Conservation (phyloP, 2,329 filamentous ascomycete species). For the Aspergillus sp. region DNA sequence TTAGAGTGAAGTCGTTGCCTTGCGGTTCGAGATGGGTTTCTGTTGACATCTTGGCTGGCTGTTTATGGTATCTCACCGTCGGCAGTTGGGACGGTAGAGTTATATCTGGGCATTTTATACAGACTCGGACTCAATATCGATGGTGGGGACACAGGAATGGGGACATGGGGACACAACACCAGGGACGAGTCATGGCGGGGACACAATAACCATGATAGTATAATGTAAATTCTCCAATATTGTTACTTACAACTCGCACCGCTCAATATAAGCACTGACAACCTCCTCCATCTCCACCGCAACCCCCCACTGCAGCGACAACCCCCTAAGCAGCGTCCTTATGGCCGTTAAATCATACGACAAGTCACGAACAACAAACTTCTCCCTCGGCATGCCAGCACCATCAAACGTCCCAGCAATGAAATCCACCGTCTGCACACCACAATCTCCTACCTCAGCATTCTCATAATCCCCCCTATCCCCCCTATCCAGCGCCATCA, state of each 20-base stretch:
- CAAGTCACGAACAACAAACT: constrained; percentile 1
- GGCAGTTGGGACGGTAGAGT: neutral
- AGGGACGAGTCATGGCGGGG: neutral
- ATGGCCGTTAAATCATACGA: constrained; percentile 9
- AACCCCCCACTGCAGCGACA: constrained; percentile 13
- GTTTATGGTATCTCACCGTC: neutral
- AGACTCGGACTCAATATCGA: neutral
- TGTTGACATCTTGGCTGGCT: neutral
- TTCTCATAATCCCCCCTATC: too few relatives aligned
- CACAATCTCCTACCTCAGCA: too few relatives aligned
- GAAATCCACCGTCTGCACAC: neutral
- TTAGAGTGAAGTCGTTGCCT: neutral
- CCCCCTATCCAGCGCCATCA: neutral
- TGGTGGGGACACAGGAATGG: neutral
- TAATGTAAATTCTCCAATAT: too few relatives aligned
- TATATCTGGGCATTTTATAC: too few relatives aligned
- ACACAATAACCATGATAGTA: neutral
- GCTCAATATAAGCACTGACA: constrained; percentile 11
- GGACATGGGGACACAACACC: neutral
- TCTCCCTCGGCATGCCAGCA: neutral
- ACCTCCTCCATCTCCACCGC: constrained; percentile 14
- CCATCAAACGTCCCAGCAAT: neutral
- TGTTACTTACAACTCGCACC: neutral
- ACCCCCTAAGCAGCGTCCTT: constrained; percentile 6
- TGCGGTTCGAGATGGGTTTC: neutral